A percentile compares a stretch with the other conserved stretches of the same genome.
Evolutionary conservation across 2,329 filamentous ascomycete species (phyloP).

Genomic region (Fusarium sp.): DNA sequence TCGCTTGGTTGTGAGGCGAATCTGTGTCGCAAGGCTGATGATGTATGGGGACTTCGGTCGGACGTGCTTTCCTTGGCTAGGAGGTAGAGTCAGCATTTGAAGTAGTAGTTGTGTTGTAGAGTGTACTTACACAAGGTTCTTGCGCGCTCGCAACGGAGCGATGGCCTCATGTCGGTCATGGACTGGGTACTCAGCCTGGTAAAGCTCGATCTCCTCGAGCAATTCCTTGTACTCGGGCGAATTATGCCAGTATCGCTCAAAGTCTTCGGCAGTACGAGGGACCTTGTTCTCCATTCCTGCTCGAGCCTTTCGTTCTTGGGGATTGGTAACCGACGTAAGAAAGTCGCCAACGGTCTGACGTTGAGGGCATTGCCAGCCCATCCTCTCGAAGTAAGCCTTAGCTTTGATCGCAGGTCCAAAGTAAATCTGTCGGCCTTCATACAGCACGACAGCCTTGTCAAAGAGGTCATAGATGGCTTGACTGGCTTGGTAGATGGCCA

Average conservation of each 20-base stretch:
- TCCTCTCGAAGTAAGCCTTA: conserved; percentile 72
- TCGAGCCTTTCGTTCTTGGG: conserved; percentile 65
- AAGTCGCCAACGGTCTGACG: conserved; percentile 78
- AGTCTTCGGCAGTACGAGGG: conserved; percentile 77
- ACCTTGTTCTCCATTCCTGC: conserved; percentile 70
- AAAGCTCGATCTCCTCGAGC: conserved; percentile 60
- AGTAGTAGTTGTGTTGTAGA: accelerated
- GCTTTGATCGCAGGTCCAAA: conserved; percentile 73
- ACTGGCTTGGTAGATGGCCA: conserved; percentile 79
- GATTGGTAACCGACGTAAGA: conserved; percentile 75
- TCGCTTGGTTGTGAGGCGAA: conserved; percentile 62
- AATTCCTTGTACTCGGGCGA: conserved; percentile 59
- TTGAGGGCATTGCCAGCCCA: conserved; percentile 75
- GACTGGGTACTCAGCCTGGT: conserved; percentile 60
- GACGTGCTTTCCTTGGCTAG: conserved; percentile 62
- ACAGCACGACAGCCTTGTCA: conserved; percentile 79
- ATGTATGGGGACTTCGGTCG: conserved; percentile 67
- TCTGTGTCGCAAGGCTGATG: conserved; percentile 66
- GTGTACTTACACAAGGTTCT: conserved; percentile 50
- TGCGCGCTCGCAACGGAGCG: conserved; percentile 59
- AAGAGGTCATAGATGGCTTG: conserved; percentile 78
- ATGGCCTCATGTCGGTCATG: conserved; percentile 53
- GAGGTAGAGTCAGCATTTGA: accelerated
- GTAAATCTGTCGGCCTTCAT: conserved; percentile 82
- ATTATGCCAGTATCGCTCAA: conserved; percentile 62